A percentile compares a stretch with the other conserved stretches of the same genome.
phyloP scores from a whole-genome alignment of 805 yeast genomes.

The Monosporozyma yasuniensis region DNA sequence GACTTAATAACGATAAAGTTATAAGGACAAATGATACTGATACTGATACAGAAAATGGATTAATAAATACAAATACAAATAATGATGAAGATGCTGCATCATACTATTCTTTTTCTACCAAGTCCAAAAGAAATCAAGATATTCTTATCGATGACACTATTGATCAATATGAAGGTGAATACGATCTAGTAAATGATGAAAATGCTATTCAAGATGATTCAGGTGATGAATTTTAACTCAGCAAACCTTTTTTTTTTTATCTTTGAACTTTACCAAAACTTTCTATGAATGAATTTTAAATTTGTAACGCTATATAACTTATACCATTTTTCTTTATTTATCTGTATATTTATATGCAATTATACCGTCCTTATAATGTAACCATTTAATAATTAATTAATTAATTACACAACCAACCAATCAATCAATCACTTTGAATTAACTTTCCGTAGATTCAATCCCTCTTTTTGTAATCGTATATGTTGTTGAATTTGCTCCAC shows the following conservation, averaged over 20 bases:
- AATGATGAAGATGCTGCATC: background rate
- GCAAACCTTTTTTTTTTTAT: background rate
- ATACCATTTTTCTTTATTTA: background rate
- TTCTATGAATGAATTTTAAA: background rate
- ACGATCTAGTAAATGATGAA: conserved; percentile 38
- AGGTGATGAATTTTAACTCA: conserved; percentile 18
- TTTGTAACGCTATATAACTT: background rate
- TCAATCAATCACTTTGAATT: too few relatives aligned
- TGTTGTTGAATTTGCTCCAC: conserved; percentile 16
- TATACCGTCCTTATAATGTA: background rate
- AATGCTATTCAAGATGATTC: conserved; percentile 33
- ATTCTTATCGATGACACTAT: conserved; percentile 33
- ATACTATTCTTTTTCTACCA: conserved; percentile 12
- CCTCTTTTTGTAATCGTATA: conserved; percentile 23
- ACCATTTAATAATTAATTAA: background rate
- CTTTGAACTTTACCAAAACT: background rate
- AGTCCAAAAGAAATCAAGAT: conserved; percentile 18
- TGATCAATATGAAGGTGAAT: conserved; percentile 36
- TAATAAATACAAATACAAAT: conserved; percentile 29
- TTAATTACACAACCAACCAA: too few relatives aligned
- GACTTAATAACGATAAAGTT: conserved; percentile 26
- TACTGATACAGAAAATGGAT: background rate
- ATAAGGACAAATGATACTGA: background rate
- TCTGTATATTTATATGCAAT: background rate
- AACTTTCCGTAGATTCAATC: conserved; percentile 12